Evolutionary conservation across 1,139 yeast genomes (phyloP).

Genomic region (Torulaspora globosa): DNA sequence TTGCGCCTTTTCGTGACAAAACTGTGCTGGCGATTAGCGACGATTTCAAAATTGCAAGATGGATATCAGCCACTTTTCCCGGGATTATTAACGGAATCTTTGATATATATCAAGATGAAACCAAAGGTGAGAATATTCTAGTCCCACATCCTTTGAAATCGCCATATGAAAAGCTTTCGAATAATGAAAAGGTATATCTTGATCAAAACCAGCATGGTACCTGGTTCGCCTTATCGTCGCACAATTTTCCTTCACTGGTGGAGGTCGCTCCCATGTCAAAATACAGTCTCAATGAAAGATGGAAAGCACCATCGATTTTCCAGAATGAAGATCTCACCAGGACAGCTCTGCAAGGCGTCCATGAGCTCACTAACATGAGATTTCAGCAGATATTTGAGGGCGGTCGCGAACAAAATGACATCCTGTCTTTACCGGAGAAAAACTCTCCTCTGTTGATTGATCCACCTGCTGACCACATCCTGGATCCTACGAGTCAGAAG

Average conservation of each 20-base stretch:
- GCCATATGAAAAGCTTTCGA: conserved; percentile 17
- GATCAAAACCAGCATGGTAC: conserved; percentile 62
- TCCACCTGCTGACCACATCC: conserved; percentile 19
- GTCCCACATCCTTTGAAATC: conserved; percentile 63
- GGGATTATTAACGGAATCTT: conserved; percentile 35
- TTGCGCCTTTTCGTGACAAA: conserved; percentile 80
- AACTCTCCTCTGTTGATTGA: conserved; percentile 24
- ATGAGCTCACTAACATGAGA: conserved; percentile 29
- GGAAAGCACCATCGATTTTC: conserved; percentile 41
- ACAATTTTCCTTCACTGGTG: conserved; percentile 73
- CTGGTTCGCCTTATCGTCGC: conserved; percentile 86
- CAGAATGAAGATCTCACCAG: conserved; percentile 34
- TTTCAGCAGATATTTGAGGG: conserved; percentile 17
- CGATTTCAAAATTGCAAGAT: conserved; percentile 62
- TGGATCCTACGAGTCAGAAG: conserved; percentile 4
- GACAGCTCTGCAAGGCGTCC: conserved; percentile 50
- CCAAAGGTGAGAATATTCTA: conserved; percentile 37
- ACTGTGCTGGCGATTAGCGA: conserved; percentile 65
- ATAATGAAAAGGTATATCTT: conserved; percentile 50
- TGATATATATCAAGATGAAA: conserved; percentile 33
- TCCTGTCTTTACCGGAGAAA: conserved; percentile 14
- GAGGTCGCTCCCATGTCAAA: conserved; percentile 70
- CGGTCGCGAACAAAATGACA: not conserved
- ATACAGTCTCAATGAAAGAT: conserved; percentile 47
- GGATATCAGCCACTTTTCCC: conserved; percentile 54